phyloP scores from a whole-genome alignment of 805 yeast species.

The Wickerhamiella azymoides region DNA sequence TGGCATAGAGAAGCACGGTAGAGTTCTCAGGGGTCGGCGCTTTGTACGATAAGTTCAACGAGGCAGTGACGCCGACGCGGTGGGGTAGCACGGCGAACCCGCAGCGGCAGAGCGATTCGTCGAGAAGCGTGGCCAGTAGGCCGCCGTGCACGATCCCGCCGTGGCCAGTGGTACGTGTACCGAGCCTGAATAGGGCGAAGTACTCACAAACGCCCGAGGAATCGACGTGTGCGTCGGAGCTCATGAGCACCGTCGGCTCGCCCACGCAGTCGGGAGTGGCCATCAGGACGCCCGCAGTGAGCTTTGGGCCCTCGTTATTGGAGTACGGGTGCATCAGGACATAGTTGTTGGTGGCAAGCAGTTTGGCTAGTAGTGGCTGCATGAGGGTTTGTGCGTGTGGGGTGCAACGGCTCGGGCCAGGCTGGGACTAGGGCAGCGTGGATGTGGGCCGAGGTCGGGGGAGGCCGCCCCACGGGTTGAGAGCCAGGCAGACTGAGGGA shows the following conservation, averaged over 20 bases:
- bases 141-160: slow-evolving; percentile 82
- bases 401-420: too few species aligned
- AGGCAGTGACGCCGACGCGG: slow-evolving; percentile 80
- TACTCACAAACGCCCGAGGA: slow-evolving; percentile 27
- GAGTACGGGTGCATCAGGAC: slow-evolving; percentile 13
- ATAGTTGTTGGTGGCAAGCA: slow-evolving; percentile 14
- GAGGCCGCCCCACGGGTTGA: too few species aligned
- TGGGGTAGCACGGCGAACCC: slow-evolving; percentile 76
- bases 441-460: not conserved
- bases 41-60: slow-evolving; percentile 45
- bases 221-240: slow-evolving; percentile 13
- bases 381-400: slow-evolving; percentile 4
- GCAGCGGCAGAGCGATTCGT: slow-evolving; percentile 73
- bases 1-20: slow-evolving; percentile 52
- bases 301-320: slow-evolving; percentile 7
- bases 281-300: slow-evolving; percentile 13
- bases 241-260: slow-evolving; percentile 11
- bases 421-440: too few species aligned
- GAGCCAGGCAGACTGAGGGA: too few species aligned
- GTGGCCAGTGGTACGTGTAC: slow-evolving; percentile 47
- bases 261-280: slow-evolving; percentile 10
- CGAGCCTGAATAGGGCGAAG: slow-evolving; percentile 57
- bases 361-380: slow-evolving; percentile 17
- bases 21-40: slow-evolving; percentile 46
- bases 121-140: slow-evolving; percentile 64